Percentiles rank a stretch among this genome's conserved stretches.
These are phyloP conservation scores for Elongisporangium undulatum DNA, from an alignment of 352 stramenopile species.

Conservation along the genomic window DNA sequence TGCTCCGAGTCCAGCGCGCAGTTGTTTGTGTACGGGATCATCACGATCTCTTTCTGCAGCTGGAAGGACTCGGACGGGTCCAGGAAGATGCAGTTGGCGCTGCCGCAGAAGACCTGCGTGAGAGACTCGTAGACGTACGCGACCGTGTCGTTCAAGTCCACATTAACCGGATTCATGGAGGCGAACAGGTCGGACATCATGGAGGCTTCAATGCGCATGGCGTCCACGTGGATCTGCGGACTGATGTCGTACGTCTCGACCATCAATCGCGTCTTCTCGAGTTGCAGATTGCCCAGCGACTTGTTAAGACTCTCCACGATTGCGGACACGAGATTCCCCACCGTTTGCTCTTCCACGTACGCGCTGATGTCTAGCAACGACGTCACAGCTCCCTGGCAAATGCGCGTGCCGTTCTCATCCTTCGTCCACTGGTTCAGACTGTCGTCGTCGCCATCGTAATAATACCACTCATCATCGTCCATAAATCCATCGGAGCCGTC, in stretches of 20 bases:
- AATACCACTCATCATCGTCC: conserved; percentile 2
- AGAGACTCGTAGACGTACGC: conserved; percentile 21
- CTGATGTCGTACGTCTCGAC: conserved; percentile 18
- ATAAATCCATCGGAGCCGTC: not conserved
- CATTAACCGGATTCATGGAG: conserved; percentile 16
- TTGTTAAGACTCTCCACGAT: conserved; percentile 21
- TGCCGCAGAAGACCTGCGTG: conserved; percentile 25
- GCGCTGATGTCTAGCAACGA: conserved; percentile 28
- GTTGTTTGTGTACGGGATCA: conserved; percentile 22
- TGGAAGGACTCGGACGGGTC: conserved; percentile 23
- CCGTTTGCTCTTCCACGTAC: conserved; percentile 10
- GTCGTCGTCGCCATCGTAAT: conserved; percentile 8
- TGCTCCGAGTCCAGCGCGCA: conserved; percentile 9
- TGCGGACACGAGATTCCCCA: conserved; percentile 13
- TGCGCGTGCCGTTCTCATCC: conserved; percentile 20
- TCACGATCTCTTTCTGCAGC: conserved; percentile 29
- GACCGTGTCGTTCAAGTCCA: conserved; percentile 8
- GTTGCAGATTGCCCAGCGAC: conserved; percentile 15
- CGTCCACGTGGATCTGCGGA: conserved; percentile 20
- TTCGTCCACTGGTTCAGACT: conserved; percentile 19
- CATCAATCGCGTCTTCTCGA: conserved; percentile 19
- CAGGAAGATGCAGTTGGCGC: conserved; percentile 27
- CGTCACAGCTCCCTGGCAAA: conserved; percentile 30
- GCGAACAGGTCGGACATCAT: conserved; percentile 1
- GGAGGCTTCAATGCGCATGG: conserved; percentile 19